Conservation (phyloP, 306 rosid species). For the Rosa lucieae region DNA sequence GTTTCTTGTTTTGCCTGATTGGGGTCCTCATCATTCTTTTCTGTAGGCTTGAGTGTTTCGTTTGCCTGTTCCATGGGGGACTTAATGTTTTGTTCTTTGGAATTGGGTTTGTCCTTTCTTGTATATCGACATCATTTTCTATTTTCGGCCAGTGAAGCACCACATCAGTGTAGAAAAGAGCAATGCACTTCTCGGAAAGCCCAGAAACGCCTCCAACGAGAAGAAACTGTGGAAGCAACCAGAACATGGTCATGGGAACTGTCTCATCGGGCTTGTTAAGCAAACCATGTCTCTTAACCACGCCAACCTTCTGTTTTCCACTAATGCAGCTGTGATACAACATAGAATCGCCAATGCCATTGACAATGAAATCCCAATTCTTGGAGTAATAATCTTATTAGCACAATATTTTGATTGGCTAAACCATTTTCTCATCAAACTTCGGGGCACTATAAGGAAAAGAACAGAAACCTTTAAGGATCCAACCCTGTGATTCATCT, state of each 20-base stretch:
- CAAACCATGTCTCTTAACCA: conserved; percentile 25
- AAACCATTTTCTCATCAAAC: neutral
- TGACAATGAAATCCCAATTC: neutral
- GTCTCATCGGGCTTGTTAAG: conserved; percentile 14
- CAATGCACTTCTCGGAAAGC: neutral
- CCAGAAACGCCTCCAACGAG: conserved; percentile 30
- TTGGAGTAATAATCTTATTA: neutral
- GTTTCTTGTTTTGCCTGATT: neutral
- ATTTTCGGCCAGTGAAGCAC: neutral
- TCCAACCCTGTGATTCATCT: conserved; percentile 30
- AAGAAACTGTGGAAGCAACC: conserved; percentile 41
- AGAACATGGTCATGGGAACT: conserved; percentile 39
- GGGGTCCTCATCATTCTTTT: neutral
- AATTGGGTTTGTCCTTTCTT: neutral
- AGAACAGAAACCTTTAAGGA: conserved; percentile 12
- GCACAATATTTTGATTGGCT: neutral
- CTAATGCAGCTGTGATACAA: conserved; percentile 35
- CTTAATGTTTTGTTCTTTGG: neutral
- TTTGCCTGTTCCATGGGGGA: neutral
- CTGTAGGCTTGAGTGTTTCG: neutral
- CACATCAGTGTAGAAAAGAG: neutral
- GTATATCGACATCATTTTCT: neutral
- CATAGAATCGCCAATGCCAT: conserved; percentile 23
- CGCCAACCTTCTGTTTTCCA: conserved; percentile 30
- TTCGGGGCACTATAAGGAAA: neutral